Evolutionary conservation across 2,329 filamentous ascomycete species (phyloP).

Genomic region (Pyricularia sp.): DNA sequence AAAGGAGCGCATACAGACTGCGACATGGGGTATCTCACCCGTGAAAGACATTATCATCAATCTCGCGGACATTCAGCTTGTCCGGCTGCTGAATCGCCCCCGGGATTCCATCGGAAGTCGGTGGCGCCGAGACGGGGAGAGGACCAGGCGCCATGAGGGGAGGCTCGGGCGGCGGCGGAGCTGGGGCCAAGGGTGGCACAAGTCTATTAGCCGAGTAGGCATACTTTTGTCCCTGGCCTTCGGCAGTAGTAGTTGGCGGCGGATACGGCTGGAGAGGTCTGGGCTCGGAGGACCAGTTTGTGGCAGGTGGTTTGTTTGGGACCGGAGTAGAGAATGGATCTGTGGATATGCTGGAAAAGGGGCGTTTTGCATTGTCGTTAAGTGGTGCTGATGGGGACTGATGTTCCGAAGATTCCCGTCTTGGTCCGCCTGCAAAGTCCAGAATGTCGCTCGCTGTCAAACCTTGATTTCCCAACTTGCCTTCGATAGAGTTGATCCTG

Average conservation of each 20-base stretch:
- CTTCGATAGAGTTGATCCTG: conserved; percentile 72
- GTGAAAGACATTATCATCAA: conserved; percentile 36
- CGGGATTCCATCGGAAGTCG: conserved; percentile 16
- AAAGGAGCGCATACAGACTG: neutral
- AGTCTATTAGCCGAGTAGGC: neutral
- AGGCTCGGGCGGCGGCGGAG: conserved; percentile 2
- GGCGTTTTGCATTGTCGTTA: conserved; percentile 34
- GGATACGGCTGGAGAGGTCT: conserved; percentile 32
- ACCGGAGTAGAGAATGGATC: conserved; percentile 28
- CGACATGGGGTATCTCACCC: conserved; percentile 24
- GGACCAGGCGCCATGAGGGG: conserved; percentile 6
- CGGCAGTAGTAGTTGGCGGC: conserved; percentile 13
- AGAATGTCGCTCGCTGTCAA: conserved; percentile 32
- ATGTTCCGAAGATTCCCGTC: conserved; percentile 35
- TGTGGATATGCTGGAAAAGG: conserved; percentile 36
- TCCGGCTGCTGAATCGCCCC: conserved; percentile 16
- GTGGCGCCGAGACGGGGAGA: conserved; percentile 8
- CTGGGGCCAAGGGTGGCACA: conserved; percentile 1
- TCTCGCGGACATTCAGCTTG: conserved; percentile 24
- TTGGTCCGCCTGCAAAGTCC: conserved; percentile 25
- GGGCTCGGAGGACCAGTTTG: conserved; percentile 37
- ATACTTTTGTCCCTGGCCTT: neutral
- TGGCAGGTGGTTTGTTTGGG: conserved; percentile 22
- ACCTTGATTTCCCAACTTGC: conserved; percentile 53
- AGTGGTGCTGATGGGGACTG: conserved; percentile 29